Percentiles rank a stretch among this genome's conserved stretches.
phyloP scores from a whole-genome alignment of 129 eudicot species.

The Pseudognaphalium luteoalbum region DNA sequence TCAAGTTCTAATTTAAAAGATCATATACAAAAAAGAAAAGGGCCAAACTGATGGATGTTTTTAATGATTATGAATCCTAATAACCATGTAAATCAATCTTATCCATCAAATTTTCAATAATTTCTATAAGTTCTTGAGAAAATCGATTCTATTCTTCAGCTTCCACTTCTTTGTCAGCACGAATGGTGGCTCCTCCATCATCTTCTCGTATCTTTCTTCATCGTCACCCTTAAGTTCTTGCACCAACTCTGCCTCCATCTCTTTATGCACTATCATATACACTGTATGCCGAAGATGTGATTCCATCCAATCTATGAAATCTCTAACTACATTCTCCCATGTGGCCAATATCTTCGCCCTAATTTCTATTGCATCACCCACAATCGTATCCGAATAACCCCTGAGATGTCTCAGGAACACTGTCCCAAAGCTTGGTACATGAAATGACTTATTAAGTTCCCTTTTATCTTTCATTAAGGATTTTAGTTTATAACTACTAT shows the following conservation, averaged over 20 bases:
- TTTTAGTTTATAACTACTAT: neutral
- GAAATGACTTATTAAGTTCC: neutral
- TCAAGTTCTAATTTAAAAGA: too few species aligned
- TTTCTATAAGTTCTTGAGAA: neutral
- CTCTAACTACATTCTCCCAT: neutral
- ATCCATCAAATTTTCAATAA: neutral
- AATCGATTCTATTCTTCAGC: conserved; percentile 5
- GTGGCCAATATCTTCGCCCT: neutral
- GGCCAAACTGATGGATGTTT: too few species aligned
- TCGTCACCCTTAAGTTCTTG: neutral
- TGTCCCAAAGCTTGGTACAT: neutral
- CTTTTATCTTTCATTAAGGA: too few species aligned
- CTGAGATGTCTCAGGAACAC: neutral
- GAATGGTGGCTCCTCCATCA: neutral
- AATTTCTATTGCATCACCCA: neutral
- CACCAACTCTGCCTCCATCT: conserved; percentile 7
- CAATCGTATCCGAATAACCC: neutral
- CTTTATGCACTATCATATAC: neutral
- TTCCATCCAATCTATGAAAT: neutral
- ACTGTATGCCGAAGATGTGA: neutral
- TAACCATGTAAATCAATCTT: conserved; percentile 2
- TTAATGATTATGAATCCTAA: neutral
- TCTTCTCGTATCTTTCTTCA: neutral
- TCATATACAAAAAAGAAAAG: too few species aligned
- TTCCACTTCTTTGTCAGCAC: neutral